Evolutionary conservation across 108 stramenopile species (phyloP), one percentile per base, ranked within the genome.

Genomic region (Nitzschia sp.): DNA sequence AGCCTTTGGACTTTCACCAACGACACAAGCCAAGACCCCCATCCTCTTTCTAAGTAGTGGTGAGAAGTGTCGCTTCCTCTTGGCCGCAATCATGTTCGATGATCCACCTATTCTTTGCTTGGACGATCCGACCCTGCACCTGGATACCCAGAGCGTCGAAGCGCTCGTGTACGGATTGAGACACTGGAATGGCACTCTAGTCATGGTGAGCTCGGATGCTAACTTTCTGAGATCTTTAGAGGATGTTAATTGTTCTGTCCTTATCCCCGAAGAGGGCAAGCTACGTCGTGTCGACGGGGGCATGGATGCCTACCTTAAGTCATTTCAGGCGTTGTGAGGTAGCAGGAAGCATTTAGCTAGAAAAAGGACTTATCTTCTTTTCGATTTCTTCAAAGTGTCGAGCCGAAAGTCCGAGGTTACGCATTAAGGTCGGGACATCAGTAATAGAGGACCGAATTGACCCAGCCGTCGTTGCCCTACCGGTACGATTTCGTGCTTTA

Each of bases 81-180:
- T 99, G 69, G 96, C 95, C 5, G 63, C 63, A 17, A 71, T 96
- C 62, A 86, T 95, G 79, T 76, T 93, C 29, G 63, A 75, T 15
- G 75, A 84, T 44, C 97, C 97, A 9, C 94, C 97, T 30, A 50
- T 99, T 2, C 63, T 99, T 23, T 71, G 94, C 35, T 60, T 96
- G 47, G 97, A 98, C 69, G 89, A 99, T 53, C 93, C 94, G 30
- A 94, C 95, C 0, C 92, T 93, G 58, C 93, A 97, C 72, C 74
- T 99, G 48, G 98, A 99, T 66, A 77, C 87, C 16, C 93, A 95
- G 53, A 89, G 94, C 23, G 94, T 97, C 45, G 90, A 97, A 32
- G 98, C 97, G 1, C 68, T 99, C 46, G 85, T 94, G 45, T 80
- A 91, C 25, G 96, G 94, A 32, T 64, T 98, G 63, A 36, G 63